Base-by-base conservation (phyloP, 331 rosid species). In the Telfairia occidentalis region DNA sequence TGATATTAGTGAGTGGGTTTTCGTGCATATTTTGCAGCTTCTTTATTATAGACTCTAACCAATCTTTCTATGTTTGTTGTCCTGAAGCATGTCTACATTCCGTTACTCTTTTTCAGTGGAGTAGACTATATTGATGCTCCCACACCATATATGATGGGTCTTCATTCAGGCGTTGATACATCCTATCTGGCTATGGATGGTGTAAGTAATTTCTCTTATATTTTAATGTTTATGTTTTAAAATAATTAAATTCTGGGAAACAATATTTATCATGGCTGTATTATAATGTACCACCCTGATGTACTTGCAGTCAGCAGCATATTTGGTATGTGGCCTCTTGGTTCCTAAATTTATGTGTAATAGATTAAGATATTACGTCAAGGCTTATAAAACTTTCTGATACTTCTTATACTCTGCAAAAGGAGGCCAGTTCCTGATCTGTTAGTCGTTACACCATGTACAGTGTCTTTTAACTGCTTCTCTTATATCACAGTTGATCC, bases 121-220 rank as follows among this genome's bases (percentile, higher is more conserved):
- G 97, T 95, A 84, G 97, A 95, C 92, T 95, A 95, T 78, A 95
- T 95, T 82, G 99, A 95, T 82, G 96, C 97, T 75, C 99, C 99
- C 28, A 95, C 97, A 32, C 99, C 99, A 11, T 92, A 95, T 78
- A 92, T 95, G 99, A 95, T 95, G 99, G 99, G 99, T 78, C 99
- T 95, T 81, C 84, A 95, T 87, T 95, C 97, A 0, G 93, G 93
- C 48, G 97, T 95, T 87, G 99, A 95, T 84, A 95, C 88, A 58
- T 88, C 97, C 75, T 37, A 34, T 38, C 74, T 92, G 81, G 72
- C 87, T 64, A 95, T 95, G 89, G 99, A 95, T 80, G 99, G 99
- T 77, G 99, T 92, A 83, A 92, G 97, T 88, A 77, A 23, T 76
- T 78, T 59, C 64, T 15, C 46, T 11, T 34, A 67, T 52, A 53